phyloP scores from a whole-genome alignment of 108 stramenopile species.

The Parmales sp. region DNA sequence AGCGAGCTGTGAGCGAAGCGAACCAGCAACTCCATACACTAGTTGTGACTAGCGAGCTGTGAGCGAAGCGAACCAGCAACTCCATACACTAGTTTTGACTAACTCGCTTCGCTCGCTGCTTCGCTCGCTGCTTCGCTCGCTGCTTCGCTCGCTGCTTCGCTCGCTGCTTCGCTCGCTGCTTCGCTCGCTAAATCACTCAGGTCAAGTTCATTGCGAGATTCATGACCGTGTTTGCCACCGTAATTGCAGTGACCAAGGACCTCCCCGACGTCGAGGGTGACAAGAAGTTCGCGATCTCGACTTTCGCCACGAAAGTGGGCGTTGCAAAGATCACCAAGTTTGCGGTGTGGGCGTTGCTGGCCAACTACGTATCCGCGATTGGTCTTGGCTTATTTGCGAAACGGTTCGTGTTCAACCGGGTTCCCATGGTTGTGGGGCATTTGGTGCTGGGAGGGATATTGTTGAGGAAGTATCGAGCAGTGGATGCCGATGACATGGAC shows the following conservation, averaged over 20 bases:
- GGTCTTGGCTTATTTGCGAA: slow-evolving; percentile 49
- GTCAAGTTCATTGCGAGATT: slow-evolving; percentile 82
- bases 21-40: no score
- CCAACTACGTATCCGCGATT: slow-evolving; percentile 82
- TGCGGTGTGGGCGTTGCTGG: slow-evolving; percentile 55
- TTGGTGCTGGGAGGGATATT: slow-evolving; percentile 49
- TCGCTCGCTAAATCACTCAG: neutral
- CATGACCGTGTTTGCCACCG: slow-evolving; percentile 86
- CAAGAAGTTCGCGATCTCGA: slow-evolving; percentile 69
- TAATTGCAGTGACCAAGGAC: slow-evolving; percentile 92
- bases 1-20: no score
- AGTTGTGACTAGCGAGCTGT: no score
- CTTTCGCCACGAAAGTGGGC: slow-evolving; percentile 77
- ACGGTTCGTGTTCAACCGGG: slow-evolving; percentile 51
- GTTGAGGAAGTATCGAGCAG: slow-evolving; percentile 38
- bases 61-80: no score
- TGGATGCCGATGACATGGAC: slow-evolving; percentile 61
- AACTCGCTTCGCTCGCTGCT: no score
- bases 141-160: no score
- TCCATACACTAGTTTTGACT: no score
- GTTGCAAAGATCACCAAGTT: slow-evolving; percentile 70
- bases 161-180: neutral
- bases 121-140: no score
- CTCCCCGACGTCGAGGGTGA: slow-evolving; percentile 91
- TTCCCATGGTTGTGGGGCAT: slow-evolving; percentile 89